Conservation (phyloP, 176 grass and related monocot species). For the Zoysia japonica region DNA sequence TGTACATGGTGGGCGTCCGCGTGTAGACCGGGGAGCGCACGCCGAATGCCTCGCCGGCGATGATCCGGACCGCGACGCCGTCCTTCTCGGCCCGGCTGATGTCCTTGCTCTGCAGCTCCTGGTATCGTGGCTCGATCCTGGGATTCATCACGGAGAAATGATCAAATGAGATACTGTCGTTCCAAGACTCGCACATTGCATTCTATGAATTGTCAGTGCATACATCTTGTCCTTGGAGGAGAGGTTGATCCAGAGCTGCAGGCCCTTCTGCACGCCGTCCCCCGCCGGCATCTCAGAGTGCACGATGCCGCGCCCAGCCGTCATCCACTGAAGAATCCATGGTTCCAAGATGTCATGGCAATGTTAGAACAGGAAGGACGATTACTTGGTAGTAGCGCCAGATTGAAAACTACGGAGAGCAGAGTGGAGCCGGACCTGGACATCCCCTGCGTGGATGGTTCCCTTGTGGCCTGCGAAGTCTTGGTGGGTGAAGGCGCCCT, state of each 20-base stretch:
- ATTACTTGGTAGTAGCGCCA: background rate
- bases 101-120: conserved; percentile 83
- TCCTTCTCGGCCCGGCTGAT: conserved; percentile 59
- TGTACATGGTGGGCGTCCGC: conserved; percentile 71
- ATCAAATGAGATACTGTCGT: background rate
- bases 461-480: conserved; percentile 86
- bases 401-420: background rate
- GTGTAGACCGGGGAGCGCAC: conserved; percentile 83
- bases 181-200: background rate
- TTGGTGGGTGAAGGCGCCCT: conserved; percentile 83
- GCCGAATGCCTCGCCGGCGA: conserved; percentile 81
- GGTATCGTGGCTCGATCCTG: conserved; percentile 88
- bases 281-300: conserved; percentile 82
- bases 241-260: conserved; percentile 95
- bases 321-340: conserved; percentile 74
- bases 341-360: background rate
- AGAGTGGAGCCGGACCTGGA: conserved; percentile 47
- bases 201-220: background rate
- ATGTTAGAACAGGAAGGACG: background rate
- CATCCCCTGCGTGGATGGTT: conserved; percentile 65
- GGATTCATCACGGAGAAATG: background rate
- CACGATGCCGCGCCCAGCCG: conserved; percentile 72
- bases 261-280: conserved; percentile 65
- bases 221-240: conserved; percentile 89
- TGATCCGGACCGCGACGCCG: conserved; percentile 71